phyloP scores from a whole-genome alignment of 163 green algal species.

The Scenedesmus sp. region DNA sequence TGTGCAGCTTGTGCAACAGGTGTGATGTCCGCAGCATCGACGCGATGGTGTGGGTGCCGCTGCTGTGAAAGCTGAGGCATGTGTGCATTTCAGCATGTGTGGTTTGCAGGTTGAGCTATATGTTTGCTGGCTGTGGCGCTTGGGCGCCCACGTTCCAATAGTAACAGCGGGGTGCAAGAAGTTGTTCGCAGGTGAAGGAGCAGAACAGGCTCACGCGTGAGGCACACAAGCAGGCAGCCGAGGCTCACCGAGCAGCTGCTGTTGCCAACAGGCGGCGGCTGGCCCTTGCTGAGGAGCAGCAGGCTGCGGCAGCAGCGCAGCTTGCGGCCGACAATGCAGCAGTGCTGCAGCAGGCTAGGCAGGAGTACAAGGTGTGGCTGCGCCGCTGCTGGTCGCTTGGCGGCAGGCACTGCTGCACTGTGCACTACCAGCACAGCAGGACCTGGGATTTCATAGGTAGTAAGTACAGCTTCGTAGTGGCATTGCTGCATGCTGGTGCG shows the following conservation, averaged over 20 bases:
- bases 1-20: slow-evolving; percentile 5
- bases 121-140: not conserved
- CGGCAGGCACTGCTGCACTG: too few species aligned
- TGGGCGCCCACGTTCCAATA: not conserved
- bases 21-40: not conserved
- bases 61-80: too few species aligned
- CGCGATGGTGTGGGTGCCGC: not conserved
- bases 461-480: too few species aligned
- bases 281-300: slow-evolving; percentile 31
- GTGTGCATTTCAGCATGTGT: too few species aligned
- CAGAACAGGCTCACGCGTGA: slow-evolving; percentile 32
- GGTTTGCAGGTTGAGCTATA: too few species aligned
- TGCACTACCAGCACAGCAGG: too few species aligned
- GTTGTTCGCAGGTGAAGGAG: slow-evolving; percentile 20
- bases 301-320: slow-evolving; percentile 13
- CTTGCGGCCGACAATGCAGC: slow-evolving; percentile 28
- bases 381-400: not conserved
- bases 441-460: too few species aligned
- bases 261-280: slow-evolving; percentile 41
- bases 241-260: slow-evolving; percentile 24
- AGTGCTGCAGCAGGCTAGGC: slow-evolving; percentile 12
- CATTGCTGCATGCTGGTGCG: too few species aligned
- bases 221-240: not conserved
- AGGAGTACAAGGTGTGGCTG: slow-evolving; percentile 43
- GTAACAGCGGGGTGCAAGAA: not conserved